These are phyloP conservation scores for Tillandsia leiboldiana DNA, from an alignment of 176 grass and related monocot species.

Conservation along the genomic window DNA sequence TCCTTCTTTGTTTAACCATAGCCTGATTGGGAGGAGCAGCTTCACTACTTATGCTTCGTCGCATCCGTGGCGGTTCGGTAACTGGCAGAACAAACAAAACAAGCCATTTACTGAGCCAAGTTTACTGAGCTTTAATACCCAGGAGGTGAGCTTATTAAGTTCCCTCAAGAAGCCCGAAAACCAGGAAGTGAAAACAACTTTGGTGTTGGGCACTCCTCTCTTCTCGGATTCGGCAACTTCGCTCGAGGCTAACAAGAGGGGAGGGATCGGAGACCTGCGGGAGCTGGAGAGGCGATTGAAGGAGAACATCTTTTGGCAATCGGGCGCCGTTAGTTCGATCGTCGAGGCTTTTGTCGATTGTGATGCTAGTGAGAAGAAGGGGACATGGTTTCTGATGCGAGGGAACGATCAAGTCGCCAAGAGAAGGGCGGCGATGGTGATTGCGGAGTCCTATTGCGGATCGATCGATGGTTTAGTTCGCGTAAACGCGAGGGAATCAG, in stretches of 20 bases:
- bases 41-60: constrained; percentile 5
- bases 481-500: constrained; percentile 10
- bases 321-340: constrained; percentile 27
- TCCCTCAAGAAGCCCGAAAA: constrained; percentile 10
- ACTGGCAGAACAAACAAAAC: constrained; percentile 19
- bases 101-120: constrained; percentile 22
- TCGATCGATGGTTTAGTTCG: constrained; percentile 22
- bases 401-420: constrained; percentile 41
- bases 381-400: constrained; percentile 42
- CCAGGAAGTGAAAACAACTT: constrained; percentile 25
- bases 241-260: constrained; percentile 8
- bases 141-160: constrained; percentile 1
- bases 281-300: constrained; percentile 46
- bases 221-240: constrained; percentile 73
- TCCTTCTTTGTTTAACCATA: constrained; percentile 15
- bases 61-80: constrained; percentile 31
- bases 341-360: constrained; percentile 27
- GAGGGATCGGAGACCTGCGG: constrained; percentile 13
- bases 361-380: constrained; percentile 16
- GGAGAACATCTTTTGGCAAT: constrained; percentile 69
- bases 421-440: constrained; percentile 26
- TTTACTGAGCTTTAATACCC: background rate
- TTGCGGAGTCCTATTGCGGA: constrained; percentile 35
- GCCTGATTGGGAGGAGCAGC: background rate
- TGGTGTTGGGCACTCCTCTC: constrained; percentile 38